Conservation (phyloP, 306 rosid species). For the Inga leiocalycina region DNA sequence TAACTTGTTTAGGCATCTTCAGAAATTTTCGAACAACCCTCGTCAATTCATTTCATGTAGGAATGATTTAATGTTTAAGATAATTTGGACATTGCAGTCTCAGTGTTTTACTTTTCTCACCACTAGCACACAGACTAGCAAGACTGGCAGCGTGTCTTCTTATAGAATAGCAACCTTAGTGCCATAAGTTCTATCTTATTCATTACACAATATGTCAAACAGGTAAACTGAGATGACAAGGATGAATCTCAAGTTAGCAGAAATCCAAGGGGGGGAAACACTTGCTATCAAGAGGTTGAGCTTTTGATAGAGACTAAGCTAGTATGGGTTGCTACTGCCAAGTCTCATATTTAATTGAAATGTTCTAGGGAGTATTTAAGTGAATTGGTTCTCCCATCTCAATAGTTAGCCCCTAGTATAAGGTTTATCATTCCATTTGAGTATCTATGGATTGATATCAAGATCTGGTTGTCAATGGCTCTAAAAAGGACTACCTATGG, state of each 20-base stretch:
- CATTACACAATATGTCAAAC: background rate
- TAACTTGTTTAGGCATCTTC: background rate
- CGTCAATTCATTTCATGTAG: background rate
- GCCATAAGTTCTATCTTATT: background rate
- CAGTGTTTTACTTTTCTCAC: background rate
- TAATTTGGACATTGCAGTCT: background rate
- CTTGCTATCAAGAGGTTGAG: background rate
- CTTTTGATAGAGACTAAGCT: background rate
- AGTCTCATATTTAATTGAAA: background rate
- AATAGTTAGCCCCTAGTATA: background rate
- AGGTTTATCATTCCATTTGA: background rate
- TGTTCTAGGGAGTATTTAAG: background rate
- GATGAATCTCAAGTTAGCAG: background rate
- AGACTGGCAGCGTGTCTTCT: background rate
- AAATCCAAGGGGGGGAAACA: background rate
- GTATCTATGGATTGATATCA: background rate
- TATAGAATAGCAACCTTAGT: background rate
- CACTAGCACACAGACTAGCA: background rate
- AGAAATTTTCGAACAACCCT: background rate
- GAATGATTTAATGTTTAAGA: background rate
- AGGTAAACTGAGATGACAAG: background rate
- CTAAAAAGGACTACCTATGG: background rate
- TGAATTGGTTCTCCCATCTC: background rate
- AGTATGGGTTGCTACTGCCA: background rate
- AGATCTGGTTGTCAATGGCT: background rate